These are phyloP conservation scores for Daldinia childiae DNA, from an alignment of 495 filamentous ascomycete genomes.

Conservation along the genomic window DNA sequence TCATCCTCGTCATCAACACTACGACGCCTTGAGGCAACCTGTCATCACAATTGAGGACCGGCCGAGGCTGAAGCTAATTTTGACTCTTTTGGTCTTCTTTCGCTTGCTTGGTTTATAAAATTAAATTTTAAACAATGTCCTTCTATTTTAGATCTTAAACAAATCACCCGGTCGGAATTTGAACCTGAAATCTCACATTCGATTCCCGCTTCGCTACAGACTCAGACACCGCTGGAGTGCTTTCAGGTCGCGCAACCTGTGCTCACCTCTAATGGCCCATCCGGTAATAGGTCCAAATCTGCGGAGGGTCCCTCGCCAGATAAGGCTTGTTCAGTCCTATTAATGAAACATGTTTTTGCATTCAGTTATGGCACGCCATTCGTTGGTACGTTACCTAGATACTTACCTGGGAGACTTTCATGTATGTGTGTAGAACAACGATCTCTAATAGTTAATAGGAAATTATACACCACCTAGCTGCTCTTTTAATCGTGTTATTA, in stretches of 20 bases:
- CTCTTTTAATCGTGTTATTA: conserved; percentile 79
- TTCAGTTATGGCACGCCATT: conserved; percentile 82
- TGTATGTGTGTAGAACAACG: neutral
- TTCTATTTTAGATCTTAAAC: neutral
- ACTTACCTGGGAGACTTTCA: neutral
- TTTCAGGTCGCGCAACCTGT: conserved; percentile 77
- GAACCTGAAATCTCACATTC: conserved; percentile 6
- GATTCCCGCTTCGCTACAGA: conserved; percentile 18
- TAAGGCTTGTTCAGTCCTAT: conserved; percentile 60
- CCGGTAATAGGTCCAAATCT: conserved; percentile 11
- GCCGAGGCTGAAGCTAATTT: neutral
- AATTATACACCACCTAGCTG: conserved; percentile 77
- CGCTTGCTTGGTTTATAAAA: conserved; percentile 11
- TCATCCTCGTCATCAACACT: neutral
- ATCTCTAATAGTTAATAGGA: conserved; percentile 54
- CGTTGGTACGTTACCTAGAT: conserved; percentile 68
- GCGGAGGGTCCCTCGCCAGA: conserved; percentile 29
- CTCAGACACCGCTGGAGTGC: conserved; percentile 58
- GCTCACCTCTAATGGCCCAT: conserved; percentile 49
- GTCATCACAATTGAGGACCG: neutral
- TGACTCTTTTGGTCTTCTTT: conserved; percentile 15
- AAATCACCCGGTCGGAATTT: conserved; percentile 9
- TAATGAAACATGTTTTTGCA: conserved; percentile 81
- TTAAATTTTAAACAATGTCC: neutral
- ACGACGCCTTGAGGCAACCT: neutral